These are phyloP conservation scores for Colletotrichum godetiae DNA, from an alignment of 2,329 filamentous ascomycete genomes.

Conservation along the genomic window DNA sequence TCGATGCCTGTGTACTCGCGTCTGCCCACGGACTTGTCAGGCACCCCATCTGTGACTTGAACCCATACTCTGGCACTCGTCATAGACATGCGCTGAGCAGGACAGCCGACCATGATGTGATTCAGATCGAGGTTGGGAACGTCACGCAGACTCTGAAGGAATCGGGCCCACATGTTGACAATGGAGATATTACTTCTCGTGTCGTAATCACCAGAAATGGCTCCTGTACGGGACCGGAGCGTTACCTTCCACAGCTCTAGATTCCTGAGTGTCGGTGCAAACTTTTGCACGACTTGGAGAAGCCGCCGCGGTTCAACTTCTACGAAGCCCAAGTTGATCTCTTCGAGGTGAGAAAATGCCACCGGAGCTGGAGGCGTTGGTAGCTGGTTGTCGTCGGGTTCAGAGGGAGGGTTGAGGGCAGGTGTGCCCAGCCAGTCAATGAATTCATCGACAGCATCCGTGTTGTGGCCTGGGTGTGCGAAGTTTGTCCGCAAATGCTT, in stretches of 20 bases:
- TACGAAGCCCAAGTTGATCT: conserved; percentile 40
- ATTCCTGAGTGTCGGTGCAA: conserved; percentile 53
- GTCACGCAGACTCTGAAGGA: conserved; percentile 46
- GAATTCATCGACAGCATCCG: conserved; percentile 39
- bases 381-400: conserved; percentile 4
- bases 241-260: conserved; percentile 60
- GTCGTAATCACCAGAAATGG: neutral
- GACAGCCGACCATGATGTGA: conserved; percentile 45
- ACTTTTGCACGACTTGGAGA: conserved; percentile 51
- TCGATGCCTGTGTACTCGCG: conserved; percentile 48
- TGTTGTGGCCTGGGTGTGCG: conserved; percentile 21
- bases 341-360: conserved; percentile 52
- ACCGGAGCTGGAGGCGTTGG: conserved; percentile 43
- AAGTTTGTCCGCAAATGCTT: conserved; percentile 67
- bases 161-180: conserved; percentile 51
- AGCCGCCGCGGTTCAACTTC: conserved; percentile 44
- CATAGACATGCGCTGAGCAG: conserved; percentile 38
- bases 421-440: conserved; percentile 52
- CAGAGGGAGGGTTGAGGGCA: neutral
- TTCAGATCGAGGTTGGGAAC: conserved; percentile 46
- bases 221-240: conserved; percentile 34
- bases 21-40: neutral
- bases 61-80: neutral
- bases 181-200: conserved; percentile 20
- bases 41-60: neutral